Conservation (phyloP, 768 basidiomycete genomes). For the Nidula microcarpa region DNA sequence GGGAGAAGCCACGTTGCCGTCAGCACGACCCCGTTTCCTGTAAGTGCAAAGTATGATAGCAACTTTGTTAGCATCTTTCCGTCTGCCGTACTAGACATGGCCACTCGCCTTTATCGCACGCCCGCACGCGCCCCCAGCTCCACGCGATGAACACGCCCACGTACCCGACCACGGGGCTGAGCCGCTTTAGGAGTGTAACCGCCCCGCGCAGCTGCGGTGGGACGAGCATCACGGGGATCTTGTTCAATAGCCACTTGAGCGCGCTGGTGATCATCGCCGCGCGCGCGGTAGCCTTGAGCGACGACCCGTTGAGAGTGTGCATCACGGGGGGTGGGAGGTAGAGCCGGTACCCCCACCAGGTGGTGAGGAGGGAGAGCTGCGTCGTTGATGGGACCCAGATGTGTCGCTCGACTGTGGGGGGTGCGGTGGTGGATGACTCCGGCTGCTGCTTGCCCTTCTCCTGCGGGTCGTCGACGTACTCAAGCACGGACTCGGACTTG, state of each 20-base stretch:
- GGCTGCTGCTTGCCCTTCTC: constrained; percentile 4
- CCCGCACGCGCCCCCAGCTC: constrained; percentile 69
- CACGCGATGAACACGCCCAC: constrained; percentile 76
- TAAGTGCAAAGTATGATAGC: constrained; percentile 3
- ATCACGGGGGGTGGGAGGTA: constrained; percentile 78
- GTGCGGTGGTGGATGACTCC: constrained; percentile 12
- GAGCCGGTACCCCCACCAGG: constrained; percentile 82
- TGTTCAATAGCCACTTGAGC: constrained; percentile 66
- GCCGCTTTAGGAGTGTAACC: constrained; percentile 52
- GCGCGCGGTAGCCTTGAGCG: constrained; percentile 67
- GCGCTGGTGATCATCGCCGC: constrained; percentile 75
- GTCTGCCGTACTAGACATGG: neutral
- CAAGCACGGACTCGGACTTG: constrained; percentile 49
- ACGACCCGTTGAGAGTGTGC: constrained; percentile 54
- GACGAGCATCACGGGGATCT: constrained; percentile 56
- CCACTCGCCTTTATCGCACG: constrained; percentile 60
- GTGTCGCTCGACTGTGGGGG: constrained; percentile 23
- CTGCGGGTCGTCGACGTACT: constrained; percentile 35
- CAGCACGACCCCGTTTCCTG: constrained; percentile 76
- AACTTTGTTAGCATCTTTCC: neutral
- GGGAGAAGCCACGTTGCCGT: constrained; percentile 83
- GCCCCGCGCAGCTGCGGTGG: constrained; percentile 60
- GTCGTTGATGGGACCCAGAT: constrained; percentile 74
- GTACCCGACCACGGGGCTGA: constrained; percentile 67
- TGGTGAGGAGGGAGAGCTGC: constrained; percentile 68